Evolutionary conservation across 441 rosid species (phyloP).

Genomic region (Gossypium lobatum): DNA sequence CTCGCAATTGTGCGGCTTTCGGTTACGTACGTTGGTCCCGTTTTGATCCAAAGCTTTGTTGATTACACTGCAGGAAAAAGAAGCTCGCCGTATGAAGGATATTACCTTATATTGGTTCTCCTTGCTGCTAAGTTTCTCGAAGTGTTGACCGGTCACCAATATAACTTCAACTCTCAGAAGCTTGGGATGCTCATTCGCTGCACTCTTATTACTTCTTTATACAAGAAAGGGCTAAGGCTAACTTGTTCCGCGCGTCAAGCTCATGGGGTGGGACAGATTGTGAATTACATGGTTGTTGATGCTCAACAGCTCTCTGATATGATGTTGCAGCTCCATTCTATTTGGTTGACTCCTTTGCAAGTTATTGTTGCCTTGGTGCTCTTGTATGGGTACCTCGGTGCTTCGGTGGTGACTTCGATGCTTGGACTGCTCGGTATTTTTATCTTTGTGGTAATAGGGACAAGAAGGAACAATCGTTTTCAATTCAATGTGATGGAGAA

Average conservation of each 20-base stretch:
- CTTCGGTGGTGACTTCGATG: conserved; percentile 47
- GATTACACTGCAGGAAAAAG: conserved; percentile 69
- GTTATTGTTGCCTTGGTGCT: conserved; percentile 60
- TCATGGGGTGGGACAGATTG: conserved; percentile 92
- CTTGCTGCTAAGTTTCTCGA: conserved; percentile 71
- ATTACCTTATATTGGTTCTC: conserved; percentile 64
- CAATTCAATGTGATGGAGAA: conserved; percentile 59
- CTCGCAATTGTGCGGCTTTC: conserved; percentile 64
- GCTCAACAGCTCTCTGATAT: conserved; percentile 94
- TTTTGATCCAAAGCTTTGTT: conserved; percentile 74
- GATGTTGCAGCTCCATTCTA: conserved; percentile 88
- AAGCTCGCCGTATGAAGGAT: conserved; percentile 66
- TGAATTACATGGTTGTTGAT: conserved; percentile 94
- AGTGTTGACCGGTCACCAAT: conserved; percentile 65
- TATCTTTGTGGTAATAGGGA: conserved; percentile 46
- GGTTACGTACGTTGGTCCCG: conserved; percentile 76
- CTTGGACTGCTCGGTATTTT: conserved; percentile 47
- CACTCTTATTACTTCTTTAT: conserved; percentile 67
- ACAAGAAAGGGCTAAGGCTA: conserved; percentile 69
- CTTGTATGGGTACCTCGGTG: conserved; percentile 56
- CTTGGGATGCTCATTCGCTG: conserved; percentile 84
- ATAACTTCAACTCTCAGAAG: conserved; percentile 84
- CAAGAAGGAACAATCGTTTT: conserved; percentile 57
- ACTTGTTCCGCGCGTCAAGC: conserved; percentile 84
- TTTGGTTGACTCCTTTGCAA: conserved; percentile 90